Evolutionary conservation across 2,329 filamentous ascomycete species (phyloP).

Genomic region (Aspergillus calidoustus): DNA sequence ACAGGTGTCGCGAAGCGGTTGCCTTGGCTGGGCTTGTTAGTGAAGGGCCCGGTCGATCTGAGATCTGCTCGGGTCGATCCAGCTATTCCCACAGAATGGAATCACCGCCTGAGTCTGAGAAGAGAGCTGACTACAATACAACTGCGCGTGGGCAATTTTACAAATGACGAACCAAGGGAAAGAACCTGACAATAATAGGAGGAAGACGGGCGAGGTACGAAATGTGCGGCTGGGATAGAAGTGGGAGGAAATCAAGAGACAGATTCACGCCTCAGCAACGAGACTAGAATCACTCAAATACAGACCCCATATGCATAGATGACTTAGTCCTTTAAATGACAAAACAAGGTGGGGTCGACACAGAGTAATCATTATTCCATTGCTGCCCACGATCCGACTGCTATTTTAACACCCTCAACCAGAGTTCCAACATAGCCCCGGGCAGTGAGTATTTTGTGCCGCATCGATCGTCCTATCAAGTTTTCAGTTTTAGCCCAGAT

Average conservation of each 20-base stretch:
- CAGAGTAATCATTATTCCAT: background rate
- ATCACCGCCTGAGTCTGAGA: conserved; percentile 6
- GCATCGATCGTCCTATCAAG: conserved; percentile 3
- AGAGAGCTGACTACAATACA: background rate
- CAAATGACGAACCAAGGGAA: background rate
- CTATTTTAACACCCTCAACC: conserved; percentile 1
- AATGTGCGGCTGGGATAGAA: conserved; percentile 1
- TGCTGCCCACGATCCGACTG: background rate
- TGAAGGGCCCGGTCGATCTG: conserved; percentile 27
- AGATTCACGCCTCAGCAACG: background rate
- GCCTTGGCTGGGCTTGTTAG: conserved; percentile 22
- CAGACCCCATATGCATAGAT: background rate
- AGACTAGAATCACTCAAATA: background rate
- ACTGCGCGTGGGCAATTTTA: background rate
- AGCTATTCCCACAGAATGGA: conserved; percentile 26
- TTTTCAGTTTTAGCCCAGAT: background rate
- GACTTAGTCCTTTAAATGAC: background rate
- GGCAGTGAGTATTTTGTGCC: conserved; percentile 2
- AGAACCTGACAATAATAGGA: background rate
- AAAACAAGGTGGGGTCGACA: conserved; percentile 7
- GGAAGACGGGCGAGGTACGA: background rate
- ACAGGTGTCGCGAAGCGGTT: conserved; percentile 27
- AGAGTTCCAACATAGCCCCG: conserved; percentile 8
- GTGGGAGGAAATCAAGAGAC: conserved; percentile 3
- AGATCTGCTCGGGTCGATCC: conserved; percentile 38